phyloP scores from a whole-genome alignment of 2,329 filamentous ascomycete species.

The Alternaria tenuissima region DNA sequence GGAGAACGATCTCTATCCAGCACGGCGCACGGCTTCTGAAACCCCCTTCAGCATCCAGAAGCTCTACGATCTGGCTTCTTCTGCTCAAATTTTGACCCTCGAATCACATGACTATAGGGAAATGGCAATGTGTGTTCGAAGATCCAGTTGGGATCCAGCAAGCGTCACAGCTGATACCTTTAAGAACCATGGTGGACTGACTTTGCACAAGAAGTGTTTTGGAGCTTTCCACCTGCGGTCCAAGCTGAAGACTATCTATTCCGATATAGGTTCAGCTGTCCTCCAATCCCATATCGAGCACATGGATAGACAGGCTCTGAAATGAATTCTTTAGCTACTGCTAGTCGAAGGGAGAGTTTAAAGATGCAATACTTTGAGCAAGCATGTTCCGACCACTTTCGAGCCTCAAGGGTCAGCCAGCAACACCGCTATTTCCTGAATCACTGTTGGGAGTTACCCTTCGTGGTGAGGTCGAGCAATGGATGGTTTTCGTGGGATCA shows the following conservation, averaged over 20 bases:
- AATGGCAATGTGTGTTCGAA: constrained; percentile 9
- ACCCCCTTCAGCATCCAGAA: constrained; percentile 15
- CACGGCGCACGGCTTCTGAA: constrained; percentile 10
- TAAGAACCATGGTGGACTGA: constrained; percentile 10
- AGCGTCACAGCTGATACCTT: constrained; percentile 10
- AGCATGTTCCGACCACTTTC: neutral
- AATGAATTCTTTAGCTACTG: constrained; percentile 8
- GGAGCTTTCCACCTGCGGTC: constrained; percentile 6
- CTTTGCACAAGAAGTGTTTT: constrained; percentile 11
- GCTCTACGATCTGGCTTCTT: constrained; percentile 3
- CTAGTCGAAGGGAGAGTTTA: neutral
- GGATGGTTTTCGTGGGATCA: neutral
- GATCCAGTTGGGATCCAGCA: constrained; percentile 11
- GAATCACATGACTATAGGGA: constrained; percentile 15
- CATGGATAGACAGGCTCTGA: constrained; percentile 24
- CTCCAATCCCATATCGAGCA: constrained; percentile 16
- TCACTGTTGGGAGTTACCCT: neutral
- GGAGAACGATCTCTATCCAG: constrained; percentile 13
- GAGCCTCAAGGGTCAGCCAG: no score
- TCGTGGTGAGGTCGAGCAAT: neutral
- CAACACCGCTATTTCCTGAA: neutral
- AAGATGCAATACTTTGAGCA: neutral
- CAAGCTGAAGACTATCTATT: constrained; percentile 8
- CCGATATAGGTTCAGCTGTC: constrained; percentile 10
- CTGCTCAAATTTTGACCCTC: constrained; percentile 7